Evolutionary conservation across 352 stramenopile species (phyloP), one percentile per base, ranked within the genome.

Genomic region (Globisporangium perplexum): DNA sequence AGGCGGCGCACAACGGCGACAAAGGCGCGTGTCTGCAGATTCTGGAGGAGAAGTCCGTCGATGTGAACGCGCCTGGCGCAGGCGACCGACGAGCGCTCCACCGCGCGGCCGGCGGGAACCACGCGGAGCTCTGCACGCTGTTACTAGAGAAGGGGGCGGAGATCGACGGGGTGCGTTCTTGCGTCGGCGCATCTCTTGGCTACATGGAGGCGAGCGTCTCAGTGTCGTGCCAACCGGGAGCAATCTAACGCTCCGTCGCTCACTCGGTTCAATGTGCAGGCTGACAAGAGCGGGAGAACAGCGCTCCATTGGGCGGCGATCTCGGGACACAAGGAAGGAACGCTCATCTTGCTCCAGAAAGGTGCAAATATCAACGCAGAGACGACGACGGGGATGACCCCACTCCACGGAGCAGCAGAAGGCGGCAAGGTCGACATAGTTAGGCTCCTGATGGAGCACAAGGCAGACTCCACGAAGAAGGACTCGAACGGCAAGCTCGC

Each of bases 231-330:
- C 23, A 18, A 30, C 14, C 8, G 10, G 33, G 11, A 22, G n/a
- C 26, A 2, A 22, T 12, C 18, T 53, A 12, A 39, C 35, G 23
- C 31, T 36, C 3, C 11, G 7, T 17, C 3, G 18, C 2, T 23
- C 18, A 33, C 33, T 31, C 1, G 15, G 31, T 48, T 15, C 10
- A 23, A 15, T 5, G 12, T 12, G 33, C 65, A 97, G 84, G 77
- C 84, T 23, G 90, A 97, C 51, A 97, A 97, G 73, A 96, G 86
- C 60, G 91, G 91, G 42, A 70, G 91, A 60, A 97, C 91, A 46
- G 83, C 89, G 46, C 68, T 97, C 7, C 91, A 98, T 67, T 97
- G 90, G 90, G 88, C 91, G 22, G 86, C 77, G 18, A 97, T 98
- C 52, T 96, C 86, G 48, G 90, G 91, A 5, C 89, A 98, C 64